Evolutionary conservation across 176 grass and related monocot genomes (phyloP).

Genomic region (Triticum aestivum): IWGSC_CS_RefSeq_v2.1 NC_057796.1:152558641-152559140

Average conservation of each 20-base stretch:
- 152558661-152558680: slow-evolving; percentile 94
- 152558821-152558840: not conserved
- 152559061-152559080: slow-evolving; percentile 92
- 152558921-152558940: slow-evolving; percentile 6
- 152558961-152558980: not conserved
- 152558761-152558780: slow-evolving; percentile 90
- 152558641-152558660: slow-evolving; percentile 99
- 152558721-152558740: slow-evolving; percentile 94
- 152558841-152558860: not conserved
- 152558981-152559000: not conserved
- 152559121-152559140: slow-evolving; percentile 25
- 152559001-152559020: slow-evolving; percentile 63
- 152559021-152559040: slow-evolving; percentile 95
- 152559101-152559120: slow-evolving; percentile 62
- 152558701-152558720: slow-evolving; percentile 99
- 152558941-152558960: not conserved
- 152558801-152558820: not conserved
- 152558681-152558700: slow-evolving; percentile 98
- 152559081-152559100: slow-evolving; percentile 69
- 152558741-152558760: slow-evolving; percentile 73
- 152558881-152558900: slow-evolving; percentile 5
- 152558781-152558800: slow-evolving; percentile 65
- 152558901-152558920: not conserved
- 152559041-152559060: slow-evolving; percentile 96
- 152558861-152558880: not conserved